These are phyloP conservation scores for Globisporangium carolinianum DNA, from an alignment of 352 stramenopile genomes.

Conservation along the genomic window DNA sequence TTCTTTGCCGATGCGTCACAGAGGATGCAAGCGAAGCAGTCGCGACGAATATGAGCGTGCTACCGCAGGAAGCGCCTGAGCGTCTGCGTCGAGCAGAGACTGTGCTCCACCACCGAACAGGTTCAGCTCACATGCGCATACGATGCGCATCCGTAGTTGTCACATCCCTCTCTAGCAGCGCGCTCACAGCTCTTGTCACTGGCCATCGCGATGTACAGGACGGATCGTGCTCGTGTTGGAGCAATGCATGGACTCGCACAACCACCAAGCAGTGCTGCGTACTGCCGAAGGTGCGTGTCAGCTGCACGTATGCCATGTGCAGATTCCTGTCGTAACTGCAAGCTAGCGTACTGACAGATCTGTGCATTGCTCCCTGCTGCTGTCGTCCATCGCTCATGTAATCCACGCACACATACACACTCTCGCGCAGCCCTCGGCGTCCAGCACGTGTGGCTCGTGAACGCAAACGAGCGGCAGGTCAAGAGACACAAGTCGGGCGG, in stretches of 20 bases:
- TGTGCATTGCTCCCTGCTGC: constrained; percentile 13
- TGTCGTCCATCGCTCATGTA: constrained; percentile 15
- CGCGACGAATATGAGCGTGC: neutral
- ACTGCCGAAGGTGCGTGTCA: constrained; percentile 74
- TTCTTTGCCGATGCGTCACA: no score
- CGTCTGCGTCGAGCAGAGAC: constrained; percentile 65
- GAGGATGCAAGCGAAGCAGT: neutral
- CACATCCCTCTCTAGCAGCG: neutral
- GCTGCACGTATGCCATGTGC: no score
- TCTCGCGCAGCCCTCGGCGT: constrained; percentile 72
- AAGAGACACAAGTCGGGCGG: constrained; percentile 56
- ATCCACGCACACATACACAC: neutral
- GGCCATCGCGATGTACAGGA: constrained; percentile 8
- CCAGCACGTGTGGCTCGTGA: constrained; percentile 87
- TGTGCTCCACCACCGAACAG: constrained; percentile 52
- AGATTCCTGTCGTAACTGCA: no score
- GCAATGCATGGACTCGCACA: constrained; percentile 75
- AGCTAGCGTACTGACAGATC: no score
- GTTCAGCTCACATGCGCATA: constrained; percentile 5
- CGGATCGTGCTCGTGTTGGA: constrained; percentile 73
- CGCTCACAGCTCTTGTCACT: neutral
- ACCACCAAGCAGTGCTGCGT: constrained; percentile 88
- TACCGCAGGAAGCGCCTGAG: constrained; percentile 28
- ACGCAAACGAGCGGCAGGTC: constrained; percentile 52
- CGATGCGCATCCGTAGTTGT: neutral